Percentiles rank a stretch among this genome's conserved stretches.
phyloP scores from a whole-genome alignment of 805 yeast genomes.

The Saccharomyces kudriavzevii region DNA sequence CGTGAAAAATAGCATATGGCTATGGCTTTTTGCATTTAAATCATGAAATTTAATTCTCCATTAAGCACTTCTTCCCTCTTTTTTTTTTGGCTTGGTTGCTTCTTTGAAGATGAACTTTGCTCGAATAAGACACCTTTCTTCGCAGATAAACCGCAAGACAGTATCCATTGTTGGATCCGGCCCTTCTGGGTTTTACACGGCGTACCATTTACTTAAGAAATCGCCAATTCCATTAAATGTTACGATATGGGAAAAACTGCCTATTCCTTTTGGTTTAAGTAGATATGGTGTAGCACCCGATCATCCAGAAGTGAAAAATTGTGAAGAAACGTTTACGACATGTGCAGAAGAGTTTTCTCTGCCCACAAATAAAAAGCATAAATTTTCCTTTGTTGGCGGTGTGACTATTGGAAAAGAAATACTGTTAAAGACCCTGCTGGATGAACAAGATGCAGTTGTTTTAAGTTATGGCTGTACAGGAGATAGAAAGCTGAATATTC shows the following conservation, averaged over 20 bases:
- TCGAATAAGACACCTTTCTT: background rate
- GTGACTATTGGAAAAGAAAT: constrained; percentile 59
- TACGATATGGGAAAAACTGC: constrained; percentile 75
- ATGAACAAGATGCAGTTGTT: constrained; percentile 63
- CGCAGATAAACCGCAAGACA: constrained; percentile 6
- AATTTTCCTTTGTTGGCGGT: constrained; percentile 63
- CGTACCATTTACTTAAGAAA: constrained; percentile 56
- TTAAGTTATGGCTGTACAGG: constrained; percentile 79
- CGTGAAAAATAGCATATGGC: background rate
- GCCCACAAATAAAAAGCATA: constrained; percentile 22
- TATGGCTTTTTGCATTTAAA: background rate
- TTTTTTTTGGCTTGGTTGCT: background rate
- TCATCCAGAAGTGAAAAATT: constrained; percentile 90
- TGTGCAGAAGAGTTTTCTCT: constrained; percentile 24
- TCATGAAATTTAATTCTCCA: no score
- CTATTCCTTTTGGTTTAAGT: constrained; percentile 86
- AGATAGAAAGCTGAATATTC: constrained; percentile 41
- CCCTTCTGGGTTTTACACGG: constrained; percentile 93
- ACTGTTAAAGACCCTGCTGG: constrained; percentile 39
- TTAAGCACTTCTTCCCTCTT: background rate
- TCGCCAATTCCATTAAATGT: constrained; percentile 37
- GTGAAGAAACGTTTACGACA: constrained; percentile 60
- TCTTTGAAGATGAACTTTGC: background rate
- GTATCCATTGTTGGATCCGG: constrained; percentile 90
- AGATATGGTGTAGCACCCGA: constrained; percentile 99